Base-by-base conservation (phyloP, 257 asterid genomes). In the Knoxia roxburghii region DNA sequence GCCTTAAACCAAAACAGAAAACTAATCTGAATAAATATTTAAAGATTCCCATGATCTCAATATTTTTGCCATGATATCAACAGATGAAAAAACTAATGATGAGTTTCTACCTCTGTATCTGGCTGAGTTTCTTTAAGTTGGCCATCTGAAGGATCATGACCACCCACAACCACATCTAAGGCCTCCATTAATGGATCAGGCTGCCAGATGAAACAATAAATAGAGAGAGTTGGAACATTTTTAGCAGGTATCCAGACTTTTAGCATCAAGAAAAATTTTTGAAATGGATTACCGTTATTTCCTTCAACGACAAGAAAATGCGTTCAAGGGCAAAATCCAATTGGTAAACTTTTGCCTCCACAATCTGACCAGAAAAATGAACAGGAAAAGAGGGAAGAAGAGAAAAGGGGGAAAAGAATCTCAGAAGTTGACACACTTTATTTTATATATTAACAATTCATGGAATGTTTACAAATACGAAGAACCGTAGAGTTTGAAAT, bases 341-440 rank as follows among this genome's bases (percentile, higher is more conserved):
- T 75, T 87, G 95, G 81, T 82, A 87, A 80, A 93, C 97, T 81
- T 89, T 93, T 69, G 98, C 98, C 55, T 93, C 98, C 49, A 93
- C 78, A 74, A 84, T 76, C 98, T 93, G 85, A n/a, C 41, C 81
- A 82, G 24, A 29, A 58, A 37, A 64, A 35, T 35, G 68, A 65
- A 51, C 45, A 50, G 27, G 24, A 65, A 56, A 20, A 54, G 24
- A 27, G 17, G 21, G 18, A 48, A 17, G 5, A 48, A 7, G 5
- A 6, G 29, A 50, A 50, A 21, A 20, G 21, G 18, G 0, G 10
- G 5, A 46, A 4, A 46, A n/a, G 27, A 58, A 30, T 37, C 20
- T 35, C 49, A 60, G 65, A 60, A 11, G 17, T 58, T 33, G 12
- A 54, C 33, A 35, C 46, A 56, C 18, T 56, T 33, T 21, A 54